Evolutionary conservation across 768 basidiomycete species (phyloP).

Genomic region (Boletus huronensis): DNA sequence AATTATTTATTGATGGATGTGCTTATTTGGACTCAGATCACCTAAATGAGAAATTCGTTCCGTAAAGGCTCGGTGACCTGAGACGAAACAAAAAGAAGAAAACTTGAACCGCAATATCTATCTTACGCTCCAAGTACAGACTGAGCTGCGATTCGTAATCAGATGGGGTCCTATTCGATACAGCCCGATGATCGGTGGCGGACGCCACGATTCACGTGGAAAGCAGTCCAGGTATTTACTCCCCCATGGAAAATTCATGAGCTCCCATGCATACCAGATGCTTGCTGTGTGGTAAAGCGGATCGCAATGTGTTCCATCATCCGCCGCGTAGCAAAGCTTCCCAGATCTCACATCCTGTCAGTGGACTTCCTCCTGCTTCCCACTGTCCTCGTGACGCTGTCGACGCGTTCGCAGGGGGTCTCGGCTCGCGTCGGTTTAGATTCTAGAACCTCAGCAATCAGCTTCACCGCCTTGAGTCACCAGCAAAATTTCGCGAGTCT

Average conservation of each 20-base stretch:
- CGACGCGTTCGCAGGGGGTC: neutral
- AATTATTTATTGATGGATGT: neutral
- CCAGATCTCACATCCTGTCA: neutral
- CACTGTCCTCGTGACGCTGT: neutral
- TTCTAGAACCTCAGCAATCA: neutral
- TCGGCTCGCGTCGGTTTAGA: neutral
- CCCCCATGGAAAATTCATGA: no score
- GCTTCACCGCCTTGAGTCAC: neutral
- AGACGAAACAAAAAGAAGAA: no score
- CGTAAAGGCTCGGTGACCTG: no score
- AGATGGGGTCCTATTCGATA: neutral
- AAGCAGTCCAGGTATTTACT: neutral
- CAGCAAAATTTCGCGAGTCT: neutral
- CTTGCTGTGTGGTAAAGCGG: neutral
- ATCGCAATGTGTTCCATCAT: neutral
- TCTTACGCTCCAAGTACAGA: neutral
- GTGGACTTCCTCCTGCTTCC: neutral
- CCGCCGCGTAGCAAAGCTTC: neutral
- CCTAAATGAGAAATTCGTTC: no score
- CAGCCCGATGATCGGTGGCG: neutral
- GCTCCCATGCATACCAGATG: no score
- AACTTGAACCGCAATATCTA: no score
- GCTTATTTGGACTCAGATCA: no score
- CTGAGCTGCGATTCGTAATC: neutral
- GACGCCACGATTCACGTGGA: neutral